A percentile compares a stretch with the other conserved stretches of the same genome.
phyloP scores from a whole-genome alignment of 2,329 filamentous ascomycete species.

The Aquanectria penicillioides region DNA sequence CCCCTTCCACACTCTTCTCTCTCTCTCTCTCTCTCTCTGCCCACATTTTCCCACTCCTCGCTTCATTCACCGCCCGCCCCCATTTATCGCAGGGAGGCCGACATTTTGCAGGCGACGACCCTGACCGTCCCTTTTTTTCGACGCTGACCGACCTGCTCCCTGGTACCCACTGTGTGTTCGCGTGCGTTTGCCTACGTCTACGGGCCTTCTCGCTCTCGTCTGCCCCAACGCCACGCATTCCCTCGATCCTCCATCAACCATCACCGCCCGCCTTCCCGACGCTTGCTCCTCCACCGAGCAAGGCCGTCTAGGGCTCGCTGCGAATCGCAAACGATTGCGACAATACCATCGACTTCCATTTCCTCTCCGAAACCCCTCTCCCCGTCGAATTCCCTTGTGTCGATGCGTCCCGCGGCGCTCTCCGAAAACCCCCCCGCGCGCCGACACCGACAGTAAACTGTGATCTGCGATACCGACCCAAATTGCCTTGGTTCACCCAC shows the following conservation, averaged over 20 bases:
- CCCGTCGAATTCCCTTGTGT: constrained; percentile 19
- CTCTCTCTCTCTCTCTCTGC: neutral
- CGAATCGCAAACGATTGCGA: neutral
- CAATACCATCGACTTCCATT: neutral
- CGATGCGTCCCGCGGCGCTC: constrained; percentile 32
- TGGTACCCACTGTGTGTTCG: constrained; percentile 37
- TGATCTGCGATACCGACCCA: constrained; percentile 37
- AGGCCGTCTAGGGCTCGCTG: constrained; percentile 18
- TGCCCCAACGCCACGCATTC: constrained; percentile 37
- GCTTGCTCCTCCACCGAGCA: constrained; percentile 18
- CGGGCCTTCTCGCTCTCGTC: constrained; percentile 35
- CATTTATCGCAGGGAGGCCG: constrained; percentile 23
- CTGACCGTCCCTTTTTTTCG: constrained; percentile 38
- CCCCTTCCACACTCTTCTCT: neutral
- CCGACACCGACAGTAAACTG: constrained; percentile 30
- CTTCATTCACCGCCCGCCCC: constrained; percentile 7
- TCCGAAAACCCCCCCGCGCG: constrained; percentile 30
- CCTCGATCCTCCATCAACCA: constrained; percentile 26
- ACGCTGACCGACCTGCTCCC: constrained; percentile 34
- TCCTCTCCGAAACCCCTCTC: neutral
- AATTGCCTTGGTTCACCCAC: constrained; percentile 32
- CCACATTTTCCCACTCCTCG: neutral
- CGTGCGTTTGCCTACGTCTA: constrained; percentile 38
- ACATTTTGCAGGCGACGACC: constrained; percentile 32
- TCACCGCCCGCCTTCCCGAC: constrained; percentile 31